These are phyloP conservation scores for Scalesia atractyloides DNA, from an alignment of 129 eudicot genomes.

Conservation along the genomic window DNA sequence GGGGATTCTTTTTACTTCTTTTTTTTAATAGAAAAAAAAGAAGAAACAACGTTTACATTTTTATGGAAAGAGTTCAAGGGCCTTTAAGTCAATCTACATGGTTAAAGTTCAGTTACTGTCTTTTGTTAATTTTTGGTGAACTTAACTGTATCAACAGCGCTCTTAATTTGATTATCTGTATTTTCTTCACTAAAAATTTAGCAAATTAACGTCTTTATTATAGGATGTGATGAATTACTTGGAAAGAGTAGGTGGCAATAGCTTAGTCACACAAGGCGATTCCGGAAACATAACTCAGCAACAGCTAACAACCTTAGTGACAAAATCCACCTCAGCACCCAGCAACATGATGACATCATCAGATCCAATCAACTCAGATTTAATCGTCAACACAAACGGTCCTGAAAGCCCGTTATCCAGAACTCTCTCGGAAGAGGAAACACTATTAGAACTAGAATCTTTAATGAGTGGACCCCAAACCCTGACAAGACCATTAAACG, in stretches of 20 bases:
- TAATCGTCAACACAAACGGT: slow-evolving; percentile 40
- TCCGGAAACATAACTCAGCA: slow-evolving; percentile 61
- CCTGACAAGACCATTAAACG: slow-evolving; percentile 54
- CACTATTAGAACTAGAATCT: slow-evolving; percentile 62
- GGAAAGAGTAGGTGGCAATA: slow-evolving; percentile 61
- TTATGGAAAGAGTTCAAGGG: not conserved
- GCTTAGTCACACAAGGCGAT: slow-evolving; percentile 57
- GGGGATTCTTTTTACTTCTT: not conserved
- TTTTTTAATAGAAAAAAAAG: not conserved
- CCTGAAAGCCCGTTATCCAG: slow-evolving; percentile 73
- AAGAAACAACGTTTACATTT: not conserved
- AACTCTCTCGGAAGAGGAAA: slow-evolving; percentile 82
- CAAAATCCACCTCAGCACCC: slow-evolving; percentile 63
- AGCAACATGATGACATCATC: slow-evolving; percentile 41
- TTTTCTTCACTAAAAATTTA: not conserved
- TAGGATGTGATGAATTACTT: slow-evolving; percentile 86
- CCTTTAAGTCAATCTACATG: not conserved
- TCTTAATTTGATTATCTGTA: not conserved
- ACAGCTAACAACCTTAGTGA: slow-evolving; percentile 36
- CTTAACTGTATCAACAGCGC: not conserved
- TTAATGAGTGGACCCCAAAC: slow-evolving; percentile 60
- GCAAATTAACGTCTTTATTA: not conserved
- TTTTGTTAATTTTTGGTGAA: not conserved
- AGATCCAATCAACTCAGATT: slow-evolving; percentile 56
- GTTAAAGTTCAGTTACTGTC: not conserved